Conservation (phyloP, 768 basidiomycete species). For the Coprinopsis marcescibilis region DNA sequence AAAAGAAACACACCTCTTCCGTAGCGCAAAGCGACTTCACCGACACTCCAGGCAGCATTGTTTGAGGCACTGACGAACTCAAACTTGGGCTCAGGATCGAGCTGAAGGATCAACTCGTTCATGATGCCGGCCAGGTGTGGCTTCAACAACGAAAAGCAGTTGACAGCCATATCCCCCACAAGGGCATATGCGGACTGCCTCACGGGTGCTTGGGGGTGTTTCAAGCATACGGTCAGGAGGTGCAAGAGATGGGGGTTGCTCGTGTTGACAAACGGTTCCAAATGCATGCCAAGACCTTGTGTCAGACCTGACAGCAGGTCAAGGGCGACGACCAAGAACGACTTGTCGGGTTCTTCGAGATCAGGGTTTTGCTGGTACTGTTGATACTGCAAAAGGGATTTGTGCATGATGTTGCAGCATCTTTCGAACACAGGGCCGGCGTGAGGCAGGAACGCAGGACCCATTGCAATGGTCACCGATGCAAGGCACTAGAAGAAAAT, state of each 20-base stretch:
- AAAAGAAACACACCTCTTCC: conserved; percentile 54
- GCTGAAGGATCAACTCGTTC: conserved; percentile 82
- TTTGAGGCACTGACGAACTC: conserved; percentile 97
- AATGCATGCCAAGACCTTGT: conserved; percentile 79
- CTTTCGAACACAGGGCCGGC: conserved; percentile 90
- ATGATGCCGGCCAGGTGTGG: conserved; percentile 87
- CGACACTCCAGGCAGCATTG: conserved; percentile 99
- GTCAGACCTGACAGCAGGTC: conserved; percentile 94
- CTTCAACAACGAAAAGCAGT: conserved; percentile 81
- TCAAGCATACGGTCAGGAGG: conserved; percentile 82
- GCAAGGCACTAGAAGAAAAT: conserved; percentile 74
- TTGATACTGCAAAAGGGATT: conserved; percentile 79
- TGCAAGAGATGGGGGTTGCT: conserved; percentile 75
- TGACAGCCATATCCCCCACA: conserved; percentile 96
- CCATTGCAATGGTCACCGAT: conserved; percentile 95
- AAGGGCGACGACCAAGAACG: conserved; percentile 97
- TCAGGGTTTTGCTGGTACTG: conserved; percentile 85
- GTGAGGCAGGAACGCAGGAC: conserved; percentile 81
- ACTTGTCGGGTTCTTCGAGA: conserved; percentile 91
- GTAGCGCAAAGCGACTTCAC: conserved; percentile 92
- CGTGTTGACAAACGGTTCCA: conserved; percentile 66
- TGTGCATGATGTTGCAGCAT: conserved; percentile 81
- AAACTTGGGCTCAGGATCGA: conserved; percentile 87
- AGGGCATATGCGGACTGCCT: conserved; percentile 98
- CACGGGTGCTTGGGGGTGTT: conserved; percentile 93